These are phyloP conservation scores for Aureobasidium namibiae DNA, from an alignment of 2,329 filamentous ascomycete species.

Conservation along the genomic window DNA sequence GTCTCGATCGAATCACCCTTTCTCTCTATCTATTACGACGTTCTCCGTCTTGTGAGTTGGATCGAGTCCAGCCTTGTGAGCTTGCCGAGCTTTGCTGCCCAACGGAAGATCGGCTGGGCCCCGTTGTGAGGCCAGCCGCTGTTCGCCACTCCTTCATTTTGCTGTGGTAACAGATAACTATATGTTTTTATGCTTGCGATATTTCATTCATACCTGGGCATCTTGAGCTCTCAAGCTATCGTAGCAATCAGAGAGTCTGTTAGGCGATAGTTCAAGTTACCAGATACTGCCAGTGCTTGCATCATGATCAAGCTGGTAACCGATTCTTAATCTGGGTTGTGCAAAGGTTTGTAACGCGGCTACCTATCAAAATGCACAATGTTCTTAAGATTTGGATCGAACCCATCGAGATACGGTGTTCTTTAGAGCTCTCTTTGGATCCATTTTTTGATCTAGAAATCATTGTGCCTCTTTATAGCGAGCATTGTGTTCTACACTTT, in stretches of 20 bases:
- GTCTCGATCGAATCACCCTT: not conserved
- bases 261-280: not conserved
- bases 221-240: not conserved
- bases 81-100: constrained; percentile 10
- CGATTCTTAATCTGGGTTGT: not conserved
- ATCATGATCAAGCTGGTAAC: not conserved
- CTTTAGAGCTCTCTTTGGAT: too few relatives aligned
- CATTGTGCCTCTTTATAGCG: too few relatives aligned
- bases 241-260: not conserved
- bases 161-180: not conserved
- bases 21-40: not conserved
- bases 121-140: not conserved
- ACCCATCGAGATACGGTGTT: too few relatives aligned
- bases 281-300: not conserved
- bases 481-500: too few relatives aligned
- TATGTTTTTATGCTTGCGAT: not conserved
- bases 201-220: not conserved
- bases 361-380: too few relatives aligned
- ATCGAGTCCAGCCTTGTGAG: not conserved
- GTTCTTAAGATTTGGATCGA: too few relatives aligned
- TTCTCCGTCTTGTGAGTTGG: not conserved
- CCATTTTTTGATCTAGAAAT: too few relatives aligned
- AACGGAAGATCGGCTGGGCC: constrained; percentile 1
- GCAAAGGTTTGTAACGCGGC: too few relatives aligned
- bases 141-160: not conserved